Percentiles rank a stretch among this genome's conserved stretches.
These are phyloP conservation scores for Acrodontium crateriforme DNA, from an alignment of 2,329 filamentous ascomycete genomes.

Conservation along the genomic window DNA sequence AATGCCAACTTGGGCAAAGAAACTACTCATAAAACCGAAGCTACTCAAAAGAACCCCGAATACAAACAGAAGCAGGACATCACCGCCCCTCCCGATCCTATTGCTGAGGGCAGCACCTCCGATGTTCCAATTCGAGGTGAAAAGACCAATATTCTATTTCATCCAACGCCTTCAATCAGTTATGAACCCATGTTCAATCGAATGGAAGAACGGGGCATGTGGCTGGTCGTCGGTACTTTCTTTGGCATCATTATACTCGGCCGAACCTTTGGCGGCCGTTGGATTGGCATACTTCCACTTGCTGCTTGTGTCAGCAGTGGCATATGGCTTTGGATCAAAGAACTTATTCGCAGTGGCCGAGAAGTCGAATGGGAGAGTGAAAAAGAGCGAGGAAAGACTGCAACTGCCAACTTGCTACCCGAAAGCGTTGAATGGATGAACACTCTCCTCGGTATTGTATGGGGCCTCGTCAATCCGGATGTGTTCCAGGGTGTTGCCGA, in stretches of 20 bases:
- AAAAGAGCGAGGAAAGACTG: constrained; percentile 66
- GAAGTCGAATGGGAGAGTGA: constrained; percentile 83
- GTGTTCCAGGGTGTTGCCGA: constrained; percentile 92
- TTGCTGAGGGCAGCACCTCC: constrained; percentile 68
- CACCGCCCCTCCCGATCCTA: constrained; percentile 77
- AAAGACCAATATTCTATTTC: constrained; percentile 91
- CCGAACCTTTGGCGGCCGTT: constrained; percentile 61
- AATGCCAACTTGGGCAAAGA: constrained; percentile 75
- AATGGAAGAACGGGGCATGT: constrained; percentile 60
- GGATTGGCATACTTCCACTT: constrained; percentile 64
- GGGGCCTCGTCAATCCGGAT: constrained; percentile 87
- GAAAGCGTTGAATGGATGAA: constrained; percentile 95
- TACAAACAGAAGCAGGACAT: constrained; percentile 80
- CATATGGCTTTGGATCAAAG: constrained; percentile 81
- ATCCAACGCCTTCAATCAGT: constrained; percentile 79
- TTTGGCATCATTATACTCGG: constrained; percentile 63
- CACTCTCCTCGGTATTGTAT: constrained; percentile 66
- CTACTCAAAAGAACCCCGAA: constrained; percentile 58
- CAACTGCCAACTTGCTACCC: constrained; percentile 76
- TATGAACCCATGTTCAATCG: constrained; percentile 76
- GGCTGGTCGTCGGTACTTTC: constrained; percentile 57
- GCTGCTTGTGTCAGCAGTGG: constrained; percentile 59
- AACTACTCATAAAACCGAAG: constrained; percentile 57
- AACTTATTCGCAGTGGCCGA: constrained; percentile 66
- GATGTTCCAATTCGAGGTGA: constrained; percentile 94